These are phyloP conservation scores for Cydonia oblonga DNA, from an alignment of 331 rosid genomes.

Conservation along the genomic window DNA sequence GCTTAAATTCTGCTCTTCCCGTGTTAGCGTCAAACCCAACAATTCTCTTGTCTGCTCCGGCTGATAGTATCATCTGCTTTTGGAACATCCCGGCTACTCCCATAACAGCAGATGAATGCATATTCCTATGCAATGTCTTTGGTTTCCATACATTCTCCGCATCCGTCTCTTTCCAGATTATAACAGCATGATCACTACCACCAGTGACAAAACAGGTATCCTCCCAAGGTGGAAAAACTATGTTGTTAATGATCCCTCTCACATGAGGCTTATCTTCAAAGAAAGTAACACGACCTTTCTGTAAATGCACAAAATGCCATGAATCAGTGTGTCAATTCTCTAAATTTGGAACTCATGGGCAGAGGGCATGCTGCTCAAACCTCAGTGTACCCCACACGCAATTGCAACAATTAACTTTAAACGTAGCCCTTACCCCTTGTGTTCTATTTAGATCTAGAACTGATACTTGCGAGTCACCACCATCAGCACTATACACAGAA, in stretches of 20 bases:
- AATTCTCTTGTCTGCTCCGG: conserved; percentile 82
- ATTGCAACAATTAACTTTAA: not conserved
- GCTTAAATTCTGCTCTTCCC: conserved; percentile 66
- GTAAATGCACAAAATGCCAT: conserved; percentile 22
- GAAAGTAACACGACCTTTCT: conserved; percentile 61
- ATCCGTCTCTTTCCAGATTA: conserved; percentile 66
- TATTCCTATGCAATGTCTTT: conserved; percentile 57
- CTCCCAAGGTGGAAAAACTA: conserved; percentile 80
- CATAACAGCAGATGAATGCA: conserved; percentile 95
- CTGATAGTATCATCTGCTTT: conserved; percentile 70
- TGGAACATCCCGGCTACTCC: conserved; percentile 84
- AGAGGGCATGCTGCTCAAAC: not conserved
- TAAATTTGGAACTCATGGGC: not conserved
- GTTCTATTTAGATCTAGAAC: conserved; percentile 49
- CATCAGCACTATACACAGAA: conserved; percentile 79
- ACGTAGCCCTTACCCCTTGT: conserved; percentile 44
- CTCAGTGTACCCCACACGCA: not conserved
- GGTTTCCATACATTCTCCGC: conserved; percentile 59
- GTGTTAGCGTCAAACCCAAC: conserved; percentile 51
- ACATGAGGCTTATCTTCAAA: conserved; percentile 76
- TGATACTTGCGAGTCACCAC: conserved; percentile 84
- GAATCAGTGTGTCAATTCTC: not conserved
- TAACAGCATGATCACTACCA: conserved; percentile 87
- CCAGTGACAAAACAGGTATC: conserved; percentile 66
- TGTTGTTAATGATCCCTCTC: conserved; percentile 78